Base-by-base conservation (phyloP, 2,329 filamentous ascomycete genomes). In the Aspergillus aculeatus region DNA sequence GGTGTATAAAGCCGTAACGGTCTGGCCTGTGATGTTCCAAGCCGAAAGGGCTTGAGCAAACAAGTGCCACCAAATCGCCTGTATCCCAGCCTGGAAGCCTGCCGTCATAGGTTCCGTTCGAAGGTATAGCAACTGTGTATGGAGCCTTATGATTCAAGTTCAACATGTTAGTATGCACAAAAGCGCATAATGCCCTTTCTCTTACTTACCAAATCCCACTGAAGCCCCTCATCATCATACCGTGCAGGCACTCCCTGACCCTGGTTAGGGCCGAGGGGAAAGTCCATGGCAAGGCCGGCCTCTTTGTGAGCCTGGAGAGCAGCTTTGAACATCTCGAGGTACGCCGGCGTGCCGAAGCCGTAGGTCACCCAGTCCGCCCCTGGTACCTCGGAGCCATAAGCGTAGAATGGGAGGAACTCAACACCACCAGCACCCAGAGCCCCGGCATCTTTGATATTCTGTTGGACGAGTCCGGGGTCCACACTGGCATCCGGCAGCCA, bases 161-260 rank as follows among this genome's bases (percentile, higher is more conserved):
- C 12, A 35, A 4, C 32, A 14, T 16, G 32, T 12, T 4, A 16
- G 32, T 35, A 3, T 35, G 12, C 1, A 16, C 32, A 5, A 16
- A 6, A 2, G 5, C 1, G 2, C 32, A 2, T 16, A 16, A 31
- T 14, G 11, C 19, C 12, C 26, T 19, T 6, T 31, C 26, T 14
- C 29, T 23, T 14, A 51, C 58, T 5, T 54, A 66, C 64, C 57
- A 69, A 54, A 50, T 69, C 64, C 66, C 66, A 68, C 2, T 64
- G 75, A 56, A 77, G 65, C 0, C 76, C 78, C 5, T 74, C 71
- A 47, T 71, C 68, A 38, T 70, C 64, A 4, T 56, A 50, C 0
- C 67, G 62, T 2, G 74, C 72, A 2, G 79, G 79, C 4, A 81
- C 76, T 9, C 80, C 80, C 53, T 76, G 72, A 10, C 80, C 81